phyloP scores from a whole-genome alignment of 2,329 filamentous ascomycete species.

The Aspergillus brunneoviolaceus region DNA sequence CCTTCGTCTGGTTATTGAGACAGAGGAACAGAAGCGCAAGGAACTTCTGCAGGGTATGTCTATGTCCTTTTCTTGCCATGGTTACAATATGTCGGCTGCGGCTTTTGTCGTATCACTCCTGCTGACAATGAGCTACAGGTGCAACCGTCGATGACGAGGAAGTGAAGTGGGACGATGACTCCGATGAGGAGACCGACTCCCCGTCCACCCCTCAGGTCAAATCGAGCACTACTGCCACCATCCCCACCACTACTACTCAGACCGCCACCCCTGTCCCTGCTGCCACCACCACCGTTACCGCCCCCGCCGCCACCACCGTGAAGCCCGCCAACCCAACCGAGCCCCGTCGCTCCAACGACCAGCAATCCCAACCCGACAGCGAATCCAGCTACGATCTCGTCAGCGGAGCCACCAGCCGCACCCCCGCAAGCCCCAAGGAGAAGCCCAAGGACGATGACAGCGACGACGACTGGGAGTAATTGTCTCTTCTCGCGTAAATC shows the following conservation, averaged over 20 bases:
- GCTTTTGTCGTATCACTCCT: background rate
- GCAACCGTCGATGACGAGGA: slow-evolving; percentile 64
- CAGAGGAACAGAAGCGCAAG: slow-evolving; percentile 81
- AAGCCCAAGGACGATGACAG: slow-evolving; percentile 55
- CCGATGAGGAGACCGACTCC: slow-evolving; percentile 54
- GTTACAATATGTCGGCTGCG: background rate
- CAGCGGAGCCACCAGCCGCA: slow-evolving; percentile 74
- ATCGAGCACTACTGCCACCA: slow-evolving; percentile 23
- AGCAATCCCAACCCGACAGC: slow-evolving; percentile 86
- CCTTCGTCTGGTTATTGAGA: slow-evolving; percentile 86
- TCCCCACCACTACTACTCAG: slow-evolving; percentile 27
- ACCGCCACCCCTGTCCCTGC: slow-evolving; percentile 27
- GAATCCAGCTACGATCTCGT: slow-evolving; percentile 97
- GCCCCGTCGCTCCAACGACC: slow-evolving; percentile 74
- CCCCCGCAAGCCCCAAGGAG: slow-evolving; percentile 65
- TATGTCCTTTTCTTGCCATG: background rate
- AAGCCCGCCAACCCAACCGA: slow-evolving; percentile 68
- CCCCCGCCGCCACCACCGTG: slow-evolving; percentile 41
- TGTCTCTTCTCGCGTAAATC: background rate
- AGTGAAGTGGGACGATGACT: slow-evolving; percentile 70
- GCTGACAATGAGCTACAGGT: slow-evolving; percentile 19
- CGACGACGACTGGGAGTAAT: slow-evolving; percentile 75
- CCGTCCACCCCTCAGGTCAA: slow-evolving; percentile 45
- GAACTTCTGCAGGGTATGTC: slow-evolving; percentile 84
- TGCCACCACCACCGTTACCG: slow-evolving; percentile 34